A percentile compares a stretch with the other conserved stretches of the same genome.
phyloP scores from a whole-genome alignment of 352 stramenopile genomes.

The Globisporangium takayamanum region DNA sequence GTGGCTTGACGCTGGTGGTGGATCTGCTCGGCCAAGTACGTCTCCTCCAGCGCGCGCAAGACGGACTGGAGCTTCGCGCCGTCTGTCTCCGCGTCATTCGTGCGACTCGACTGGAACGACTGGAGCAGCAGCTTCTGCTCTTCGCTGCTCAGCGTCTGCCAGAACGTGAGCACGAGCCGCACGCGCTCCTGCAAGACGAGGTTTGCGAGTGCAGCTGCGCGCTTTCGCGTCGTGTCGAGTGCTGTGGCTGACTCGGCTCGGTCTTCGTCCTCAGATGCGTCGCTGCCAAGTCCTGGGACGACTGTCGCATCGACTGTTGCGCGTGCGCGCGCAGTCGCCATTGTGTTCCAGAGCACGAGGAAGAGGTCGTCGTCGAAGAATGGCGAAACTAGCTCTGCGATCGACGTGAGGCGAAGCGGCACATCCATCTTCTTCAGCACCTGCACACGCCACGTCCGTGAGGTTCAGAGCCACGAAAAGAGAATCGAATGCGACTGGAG shows the following conservation, averaged over 20 bases:
- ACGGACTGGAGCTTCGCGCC: conserved; percentile 30
- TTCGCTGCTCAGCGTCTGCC: conserved; percentile 44
- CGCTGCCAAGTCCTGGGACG: neutral
- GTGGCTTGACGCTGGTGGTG: conserved; percentile 34
- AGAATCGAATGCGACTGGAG: neutral
- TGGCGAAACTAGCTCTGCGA: conserved; percentile 39
- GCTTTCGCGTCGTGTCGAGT: conserved; percentile 26
- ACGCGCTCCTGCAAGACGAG: conserved; percentile 61
- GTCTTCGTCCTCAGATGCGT: neutral
- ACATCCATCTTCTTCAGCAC: conserved; percentile 33
- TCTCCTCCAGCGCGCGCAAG: conserved; percentile 44
- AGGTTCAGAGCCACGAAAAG: neutral
- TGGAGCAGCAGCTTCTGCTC: conserved; percentile 37
- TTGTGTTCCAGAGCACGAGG: conserved; percentile 57
- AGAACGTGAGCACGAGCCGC: conserved; percentile 39
- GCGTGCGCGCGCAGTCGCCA: conserved; percentile 22
- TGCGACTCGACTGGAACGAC: conserved; percentile 15
- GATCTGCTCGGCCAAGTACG: conserved; percentile 60
- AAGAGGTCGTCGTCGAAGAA: conserved; percentile 55
- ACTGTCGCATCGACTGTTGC: conserved; percentile 16
- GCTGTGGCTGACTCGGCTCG: neutral
- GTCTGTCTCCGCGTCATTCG: neutral
- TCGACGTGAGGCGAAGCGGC: conserved; percentile 18
- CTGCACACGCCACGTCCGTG: neutral
- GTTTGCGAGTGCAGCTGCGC: conserved; percentile 32